Base-by-base conservation (phyloP, 345 rosid species). In the thale cress (Arabidopsis thaliana) region DNA sequence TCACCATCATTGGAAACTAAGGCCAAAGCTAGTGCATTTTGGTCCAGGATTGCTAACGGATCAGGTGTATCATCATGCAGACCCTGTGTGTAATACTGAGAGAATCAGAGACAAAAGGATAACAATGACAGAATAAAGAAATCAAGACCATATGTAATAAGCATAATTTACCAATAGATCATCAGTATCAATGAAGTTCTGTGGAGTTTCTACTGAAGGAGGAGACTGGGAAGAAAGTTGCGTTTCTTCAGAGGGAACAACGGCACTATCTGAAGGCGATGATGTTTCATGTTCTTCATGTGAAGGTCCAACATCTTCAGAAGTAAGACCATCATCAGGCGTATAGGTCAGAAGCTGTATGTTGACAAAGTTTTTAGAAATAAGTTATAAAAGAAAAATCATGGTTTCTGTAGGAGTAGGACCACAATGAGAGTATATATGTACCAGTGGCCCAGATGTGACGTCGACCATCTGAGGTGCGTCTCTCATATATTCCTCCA, bases 11-110 rank as follows among this genome's bases (percentile, higher is more conserved):
- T 36, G 42, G 91, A 82, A 65, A 92, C 84, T 69, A 92, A 63
- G 67, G 96, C 97, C 63, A 92, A 78, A 67, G 96, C 91, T 71
- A 90, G 78, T 42, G 96, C 96, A 74, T 92, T 90, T 63, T 82
- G 83, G 78, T 92, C 94, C 73, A 88, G 89, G 61, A 92, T 83
- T 44, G 79, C 85, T 62, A 83, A 84, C 61, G 92, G 87, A 85
- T 83, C 84, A 48, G 88, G 78, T 10, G 57, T 65, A 28, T 68
- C 55, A 70, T 50, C 68, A 67, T 78, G 79, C 78, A 92, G 73
- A 72, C 94, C 97, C 97, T 92, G 86, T 48, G 46, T 1, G 46
- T 2, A 53, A 59, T 73, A 56, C 48, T 4, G 4, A 41, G 59
- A 56, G 65, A 62, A 59, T 49, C 34, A 57, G 50, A 32, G 42